phyloP scores from a whole-genome alignment of 2,329 filamentous ascomycete species.

The Monilinia polystroma region DNA sequence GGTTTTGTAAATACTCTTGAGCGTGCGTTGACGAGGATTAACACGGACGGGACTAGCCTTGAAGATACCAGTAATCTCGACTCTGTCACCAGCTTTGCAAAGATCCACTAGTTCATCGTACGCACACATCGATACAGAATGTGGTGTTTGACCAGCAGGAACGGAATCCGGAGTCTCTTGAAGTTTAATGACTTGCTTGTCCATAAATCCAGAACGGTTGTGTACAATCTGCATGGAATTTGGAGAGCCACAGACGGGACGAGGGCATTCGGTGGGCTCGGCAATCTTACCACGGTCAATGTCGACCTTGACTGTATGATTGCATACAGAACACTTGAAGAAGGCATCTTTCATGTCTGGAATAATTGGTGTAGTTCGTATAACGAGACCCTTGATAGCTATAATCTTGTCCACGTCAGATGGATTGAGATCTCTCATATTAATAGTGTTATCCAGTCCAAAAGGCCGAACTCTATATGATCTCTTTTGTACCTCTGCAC shows the following conservation, averaged over 20 bases:
- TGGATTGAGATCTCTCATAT: constrained; percentile 91
- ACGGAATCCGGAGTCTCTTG: constrained; percentile 96
- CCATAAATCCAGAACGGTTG: constrained; percentile 90
- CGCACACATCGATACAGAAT: constrained; percentile 92
- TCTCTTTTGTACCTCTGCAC: constrained; percentile 73
- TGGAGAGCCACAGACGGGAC: constrained; percentile 73
- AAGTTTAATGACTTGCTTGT: constrained; percentile 98
- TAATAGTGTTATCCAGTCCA: constrained; percentile 81
- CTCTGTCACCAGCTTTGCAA: constrained; percentile 94
- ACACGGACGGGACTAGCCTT: constrained; percentile 89
- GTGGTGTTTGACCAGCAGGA: constrained; percentile 92
- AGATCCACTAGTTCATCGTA: constrained; percentile 97
- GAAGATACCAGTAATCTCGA: constrained; percentile 96
- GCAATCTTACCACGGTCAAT: constrained; percentile 95
- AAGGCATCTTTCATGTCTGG: constrained; percentile 99
- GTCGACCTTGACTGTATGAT: constrained; percentile 84
- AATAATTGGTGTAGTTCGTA: constrained; percentile 92
- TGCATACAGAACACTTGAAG: constrained; percentile 92
- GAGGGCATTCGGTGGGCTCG: constrained; percentile 87
- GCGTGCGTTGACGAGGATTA: constrained; percentile 85
- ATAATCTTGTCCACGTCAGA: constrained; percentile 96
- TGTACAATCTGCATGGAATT: constrained; percentile 99
- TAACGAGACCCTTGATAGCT: constrained; percentile 92
- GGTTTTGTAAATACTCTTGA: constrained; percentile 97
- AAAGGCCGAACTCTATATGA: constrained; percentile 87